Evolutionary conservation across 768 basidiomycete genomes (phyloP).

Genomic region (Termitomyces sp.): DNA sequence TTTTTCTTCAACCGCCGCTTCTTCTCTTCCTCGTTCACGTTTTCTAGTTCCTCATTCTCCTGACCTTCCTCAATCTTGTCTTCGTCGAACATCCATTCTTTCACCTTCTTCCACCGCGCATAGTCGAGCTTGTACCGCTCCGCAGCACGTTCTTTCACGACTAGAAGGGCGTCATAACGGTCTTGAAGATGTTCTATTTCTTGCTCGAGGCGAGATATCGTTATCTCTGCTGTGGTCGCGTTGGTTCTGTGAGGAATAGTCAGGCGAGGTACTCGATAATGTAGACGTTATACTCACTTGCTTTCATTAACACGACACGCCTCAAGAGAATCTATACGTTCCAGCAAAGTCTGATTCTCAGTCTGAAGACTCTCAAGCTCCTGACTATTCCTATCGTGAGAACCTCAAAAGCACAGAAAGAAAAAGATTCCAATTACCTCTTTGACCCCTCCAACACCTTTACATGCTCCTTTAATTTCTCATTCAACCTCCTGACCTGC

Average conservation of each 20-base stretch:
- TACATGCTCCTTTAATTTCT: conserved; percentile 11
- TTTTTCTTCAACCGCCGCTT: conserved; percentile 15
- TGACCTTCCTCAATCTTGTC: conserved; percentile 20
- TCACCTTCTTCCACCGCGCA: conserved; percentile 44
- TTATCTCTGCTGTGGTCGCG: not conserved
- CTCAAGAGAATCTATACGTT: not conserved
- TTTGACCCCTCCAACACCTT: not conserved
- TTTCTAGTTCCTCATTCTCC: conserved; percentile 7
- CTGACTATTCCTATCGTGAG: not conserved
- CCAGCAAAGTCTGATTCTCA: not conserved
- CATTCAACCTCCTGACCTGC: conserved; percentile 17
- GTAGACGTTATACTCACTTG: conserved; percentile 6
- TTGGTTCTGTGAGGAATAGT: conserved; percentile 1
- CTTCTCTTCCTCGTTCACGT: conserved; percentile 23
- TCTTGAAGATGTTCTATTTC: conserved; percentile 30
- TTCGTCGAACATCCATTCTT: conserved; percentile 35
- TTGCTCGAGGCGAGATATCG: conserved; percentile 5
- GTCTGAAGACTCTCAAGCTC: not conserved
- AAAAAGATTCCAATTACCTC: not conserved
- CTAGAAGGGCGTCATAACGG: conserved; percentile 40
- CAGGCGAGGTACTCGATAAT: not conserved
- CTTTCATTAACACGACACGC: not conserved
- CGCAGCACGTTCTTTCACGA: conserved; percentile 37
- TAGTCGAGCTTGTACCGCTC: conserved; percentile 46
- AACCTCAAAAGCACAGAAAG: not conserved